Percentiles rank a stretch among this genome's conserved stretches.
Evolutionary conservation across 163 green algal species (phyloP).

Genomic region (Scenedesmus sp.): DNA sequence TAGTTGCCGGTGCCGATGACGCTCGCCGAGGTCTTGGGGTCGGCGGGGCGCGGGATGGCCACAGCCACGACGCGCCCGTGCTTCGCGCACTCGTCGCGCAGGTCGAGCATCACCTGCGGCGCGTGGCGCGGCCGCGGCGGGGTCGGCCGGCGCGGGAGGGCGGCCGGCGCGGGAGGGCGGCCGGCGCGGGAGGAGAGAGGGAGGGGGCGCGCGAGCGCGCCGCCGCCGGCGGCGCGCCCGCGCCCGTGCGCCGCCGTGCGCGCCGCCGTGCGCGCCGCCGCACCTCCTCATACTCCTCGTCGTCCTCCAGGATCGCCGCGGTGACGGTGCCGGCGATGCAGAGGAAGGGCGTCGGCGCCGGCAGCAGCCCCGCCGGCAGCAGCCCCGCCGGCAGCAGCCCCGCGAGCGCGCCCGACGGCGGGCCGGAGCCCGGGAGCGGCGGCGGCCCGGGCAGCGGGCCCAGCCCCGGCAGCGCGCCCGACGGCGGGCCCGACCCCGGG

Average conservation of each 20-base stretch:
- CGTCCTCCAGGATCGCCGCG: constrained; percentile 68
- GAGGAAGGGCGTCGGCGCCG: constrained; percentile 52
- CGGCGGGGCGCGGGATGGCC: constrained; percentile 67
- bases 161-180: no score
- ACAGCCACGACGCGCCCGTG: constrained; percentile 67
- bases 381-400: neutral
- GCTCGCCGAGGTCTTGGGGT: constrained; percentile 33
- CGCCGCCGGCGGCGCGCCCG: no score
- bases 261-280: no score
- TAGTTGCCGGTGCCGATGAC: constrained; percentile 67
- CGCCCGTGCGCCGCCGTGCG: no score
- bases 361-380: neutral
- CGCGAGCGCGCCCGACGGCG: neutral
- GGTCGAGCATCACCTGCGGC: constrained; percentile 75
- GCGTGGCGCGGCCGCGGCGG: neutral
- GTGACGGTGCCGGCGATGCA: constrained; percentile 79
- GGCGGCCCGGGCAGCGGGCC: neutral
- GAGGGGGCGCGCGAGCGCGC: no score
- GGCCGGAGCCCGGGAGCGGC: neutral
- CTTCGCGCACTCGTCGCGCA: constrained; percentile 79
- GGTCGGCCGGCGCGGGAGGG: no score
- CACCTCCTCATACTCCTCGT: constrained; percentile 84
- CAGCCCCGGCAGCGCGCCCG: neutral
- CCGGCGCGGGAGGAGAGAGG: neutral
- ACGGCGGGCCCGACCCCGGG: neutral